These are phyloP conservation scores for Rossbeevera mucosa DNA, from an alignment of 768 basidiomycete species.

Conservation along the genomic window DNA sequence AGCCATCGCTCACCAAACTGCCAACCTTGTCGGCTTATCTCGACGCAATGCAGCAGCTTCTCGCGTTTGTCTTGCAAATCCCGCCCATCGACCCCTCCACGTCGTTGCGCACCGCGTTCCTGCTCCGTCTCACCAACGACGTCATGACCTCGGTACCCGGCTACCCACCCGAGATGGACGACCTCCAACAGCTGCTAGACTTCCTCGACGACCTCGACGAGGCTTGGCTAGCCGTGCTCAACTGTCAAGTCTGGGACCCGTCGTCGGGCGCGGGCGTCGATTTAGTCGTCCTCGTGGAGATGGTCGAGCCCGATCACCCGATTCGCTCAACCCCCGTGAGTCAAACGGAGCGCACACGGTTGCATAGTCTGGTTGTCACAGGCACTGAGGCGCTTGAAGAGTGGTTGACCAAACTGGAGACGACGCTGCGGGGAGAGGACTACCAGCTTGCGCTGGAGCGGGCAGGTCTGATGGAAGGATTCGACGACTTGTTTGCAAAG, in stretches of 20 bases:
- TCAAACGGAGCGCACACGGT: constrained; percentile 69
- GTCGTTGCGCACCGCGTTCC: constrained; percentile 56
- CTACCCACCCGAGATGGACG: constrained; percentile 45
- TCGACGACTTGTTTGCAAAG: constrained; percentile 58
- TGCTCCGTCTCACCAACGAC: constrained; percentile 72
- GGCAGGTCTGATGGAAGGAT: constrained; percentile 54
- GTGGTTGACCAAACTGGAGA: constrained; percentile 46
- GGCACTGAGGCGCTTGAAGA: constrained; percentile 62
- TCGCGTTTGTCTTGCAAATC: constrained; percentile 65
- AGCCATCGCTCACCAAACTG: constrained; percentile 43
- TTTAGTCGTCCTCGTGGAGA: constrained; percentile 38
- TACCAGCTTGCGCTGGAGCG: constrained; percentile 39
- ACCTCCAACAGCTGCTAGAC: constrained; percentile 52
- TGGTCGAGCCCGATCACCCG: constrained; percentile 22
- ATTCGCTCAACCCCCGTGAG: constrained; percentile 47
- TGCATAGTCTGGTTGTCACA: constrained; percentile 60
- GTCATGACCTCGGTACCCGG: constrained; percentile 56
- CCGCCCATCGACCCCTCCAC: constrained; percentile 72
- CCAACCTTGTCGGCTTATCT: constrained; percentile 60
- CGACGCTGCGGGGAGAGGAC: constrained; percentile 17
- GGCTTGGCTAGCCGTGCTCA: constrained; percentile 66
- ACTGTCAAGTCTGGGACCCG: constrained; percentile 64
- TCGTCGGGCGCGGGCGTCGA: constrained; percentile 37
- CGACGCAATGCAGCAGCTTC: constrained; percentile 47
- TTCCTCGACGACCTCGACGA: constrained; percentile 72